Evolutionary conservation across 2,329 filamentous ascomycete genomes (phyloP).

Genomic region (Aspergillus puulaauensis): DNA sequence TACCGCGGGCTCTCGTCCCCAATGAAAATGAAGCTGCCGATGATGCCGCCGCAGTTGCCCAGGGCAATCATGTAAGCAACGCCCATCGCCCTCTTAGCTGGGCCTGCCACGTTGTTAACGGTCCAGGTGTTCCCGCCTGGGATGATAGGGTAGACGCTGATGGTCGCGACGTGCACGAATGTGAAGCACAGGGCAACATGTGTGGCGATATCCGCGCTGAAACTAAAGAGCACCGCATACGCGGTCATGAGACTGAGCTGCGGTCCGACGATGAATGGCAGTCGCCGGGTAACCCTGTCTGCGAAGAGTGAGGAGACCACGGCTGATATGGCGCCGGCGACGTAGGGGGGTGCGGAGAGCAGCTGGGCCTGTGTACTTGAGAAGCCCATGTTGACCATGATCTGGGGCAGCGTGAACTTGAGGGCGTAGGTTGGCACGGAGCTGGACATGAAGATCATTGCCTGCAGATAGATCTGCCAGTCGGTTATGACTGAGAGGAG

Average conservation of each 20-base stretch:
- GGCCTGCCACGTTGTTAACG: slow-evolving; percentile 32
- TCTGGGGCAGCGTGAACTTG: too few species aligned
- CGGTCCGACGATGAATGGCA: slow-evolving; percentile 29
- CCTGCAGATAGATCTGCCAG: too few species aligned
- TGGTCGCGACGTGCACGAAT: slow-evolving; percentile 24
- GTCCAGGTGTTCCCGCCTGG: slow-evolving; percentile 30
- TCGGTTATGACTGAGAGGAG: too few species aligned
- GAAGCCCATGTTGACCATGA: too few species aligned
- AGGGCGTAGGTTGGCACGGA: too few species aligned
- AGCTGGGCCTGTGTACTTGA: too few species aligned
- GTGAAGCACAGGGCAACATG: slow-evolving; percentile 23
- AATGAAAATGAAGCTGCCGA: slow-evolving; percentile 43
- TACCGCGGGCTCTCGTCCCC: slow-evolving; percentile 37
- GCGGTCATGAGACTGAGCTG: slow-evolving; percentile 25
- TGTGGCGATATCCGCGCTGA: not conserved
- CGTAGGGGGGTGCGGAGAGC: not conserved
- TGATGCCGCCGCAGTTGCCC: slow-evolving; percentile 44
- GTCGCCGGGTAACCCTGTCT: slow-evolving; percentile 31
- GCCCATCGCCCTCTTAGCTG: slow-evolving; percentile 37
- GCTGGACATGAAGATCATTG: too few species aligned
- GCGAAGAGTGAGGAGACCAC: slow-evolving; percentile 27
- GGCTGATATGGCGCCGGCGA: slow-evolving; percentile 32
- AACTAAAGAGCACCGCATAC: slow-evolving; percentile 27
- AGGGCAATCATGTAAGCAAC: slow-evolving; percentile 41
- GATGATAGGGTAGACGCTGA: slow-evolving; percentile 30